Evolutionary conservation across 129 eudicot species (phyloP), one percentile per base, ranked within the genome.

Genomic region (Chrysanthemum seticuspe): DNA sequence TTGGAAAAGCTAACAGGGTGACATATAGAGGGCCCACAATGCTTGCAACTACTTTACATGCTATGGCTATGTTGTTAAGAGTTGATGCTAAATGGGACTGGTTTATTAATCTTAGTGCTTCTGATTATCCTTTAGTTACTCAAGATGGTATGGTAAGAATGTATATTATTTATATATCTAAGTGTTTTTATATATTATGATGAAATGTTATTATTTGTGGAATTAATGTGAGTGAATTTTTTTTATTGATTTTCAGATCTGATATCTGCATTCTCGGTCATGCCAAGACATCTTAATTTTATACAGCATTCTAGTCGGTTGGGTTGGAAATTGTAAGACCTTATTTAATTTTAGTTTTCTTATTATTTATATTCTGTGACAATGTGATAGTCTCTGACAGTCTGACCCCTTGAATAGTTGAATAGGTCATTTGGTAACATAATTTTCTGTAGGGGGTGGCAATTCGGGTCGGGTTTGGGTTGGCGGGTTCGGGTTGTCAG

Each of bases 111-210:
- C 96, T 94, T 31, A 94, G 99, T 86, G 99, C 99, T 11, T 90
- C 99, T 63, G 99, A 94, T 83, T 94, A 94, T 74, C 99, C 99
- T 59, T 73, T 94, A 29, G 87, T 94, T 45, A 90, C 99, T 86
- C 99, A 94, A 90, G 99, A 94, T 90, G 99, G 99, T 94, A 94
- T 68, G 97, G 99, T 94, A 89, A 94, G 97, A 90, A 70, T 52
- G 12, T 18, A 19, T 9, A 49, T 44, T 29, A 13, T 15, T 60
- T 65, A 14, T n/a, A n/a, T n/a, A n/a, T n/a, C n/a, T n/a, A n/a
- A n/a, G n/a, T n/a, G n/a, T n/a, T n/a, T n/a, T n/a, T n/a, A n/a
- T n/a, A n/a, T n/a, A 13, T 3, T 10, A 21, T 13, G 8, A 11
- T 59, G 5, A 40, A 15, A 16, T 8, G 10, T 40, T 40, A 9